Percentiles rank a stretch among this genome's conserved stretches.
Evolutionary conservation across 2,329 filamentous ascomycete genomes (phyloP).

Genomic region (Ophiobolus disseminans): DNA sequence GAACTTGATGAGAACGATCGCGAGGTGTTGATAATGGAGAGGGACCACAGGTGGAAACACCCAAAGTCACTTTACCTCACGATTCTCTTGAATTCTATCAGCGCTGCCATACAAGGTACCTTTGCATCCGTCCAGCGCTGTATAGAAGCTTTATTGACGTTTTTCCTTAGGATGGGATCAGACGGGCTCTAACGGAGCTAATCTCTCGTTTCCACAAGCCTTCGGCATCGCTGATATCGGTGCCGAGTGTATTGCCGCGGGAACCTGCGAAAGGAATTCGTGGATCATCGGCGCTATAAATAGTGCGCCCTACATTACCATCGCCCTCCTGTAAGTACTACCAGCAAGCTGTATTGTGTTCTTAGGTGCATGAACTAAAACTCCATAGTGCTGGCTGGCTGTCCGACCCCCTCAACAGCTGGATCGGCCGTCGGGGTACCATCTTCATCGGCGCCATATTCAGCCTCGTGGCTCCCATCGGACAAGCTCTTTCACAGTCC

Average conservation of each 20-base stretch:
- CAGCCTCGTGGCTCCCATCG: slow-evolving; percentile 22
- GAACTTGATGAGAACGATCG: slow-evolving; percentile 67
- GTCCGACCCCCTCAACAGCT: too few species aligned
- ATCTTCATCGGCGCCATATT: slow-evolving; percentile 40
- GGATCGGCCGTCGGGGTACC: slow-evolving; percentile 36
- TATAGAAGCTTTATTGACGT: not conserved
- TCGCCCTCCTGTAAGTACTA: too few species aligned
- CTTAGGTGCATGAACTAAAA: too few species aligned
- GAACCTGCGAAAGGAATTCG: slow-evolving; percentile 21
- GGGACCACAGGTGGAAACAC: slow-evolving; percentile 65
- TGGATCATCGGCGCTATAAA: slow-evolving; percentile 24
- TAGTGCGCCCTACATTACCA: too few species aligned
- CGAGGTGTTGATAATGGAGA: slow-evolving; percentile 64
- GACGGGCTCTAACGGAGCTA: slow-evolving; percentile 60
- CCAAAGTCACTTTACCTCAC: slow-evolving; percentile 68
- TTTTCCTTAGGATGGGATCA: slow-evolving; percentile 58
- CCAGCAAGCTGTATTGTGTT: too few species aligned
- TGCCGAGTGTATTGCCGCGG: slow-evolving; percentile 9
- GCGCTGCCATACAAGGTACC: slow-evolving; percentile 70
- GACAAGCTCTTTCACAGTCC: slow-evolving; percentile 11
- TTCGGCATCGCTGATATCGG: slow-evolving; percentile 55
- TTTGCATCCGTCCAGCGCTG: slow-evolving; percentile 58
- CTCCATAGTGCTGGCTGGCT: too few species aligned
- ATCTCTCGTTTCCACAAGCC: slow-evolving; percentile 63
- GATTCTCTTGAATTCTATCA: slow-evolving; percentile 70